Evolutionary conservation across 768 basidiomycete genomes (phyloP), one percentile per base, ranked within the genome.

Genomic region (Ramaria sp.): DNA sequence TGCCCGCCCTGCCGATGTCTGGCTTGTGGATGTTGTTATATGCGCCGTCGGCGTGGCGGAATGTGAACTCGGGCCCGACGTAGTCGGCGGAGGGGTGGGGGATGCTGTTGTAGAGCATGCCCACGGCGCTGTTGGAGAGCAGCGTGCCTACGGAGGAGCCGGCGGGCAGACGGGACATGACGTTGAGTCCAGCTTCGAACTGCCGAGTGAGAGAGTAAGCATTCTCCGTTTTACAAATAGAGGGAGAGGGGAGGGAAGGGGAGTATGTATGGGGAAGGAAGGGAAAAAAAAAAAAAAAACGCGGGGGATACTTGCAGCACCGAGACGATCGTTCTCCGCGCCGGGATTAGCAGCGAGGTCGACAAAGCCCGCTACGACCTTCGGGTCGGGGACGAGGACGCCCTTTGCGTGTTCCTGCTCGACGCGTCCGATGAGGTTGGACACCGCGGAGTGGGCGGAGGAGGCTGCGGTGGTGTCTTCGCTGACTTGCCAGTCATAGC

Each of bases 21-120:
- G 83, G 83, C 30, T 68, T 61, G 10, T 76, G 66, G 5, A 74
- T 71, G 60, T 76, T 82, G 64, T 84, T 81, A 57, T 78, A 73
- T 20, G 78, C 76, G 16, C 81, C 83, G 62, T 86, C 78, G 0
- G 77, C 75, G 12, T 73, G 68, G 43, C 85, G 77, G 61, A 70
- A 82, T 4, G 74, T 73, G 55, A 83, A 83, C 3, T 18, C 1
- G 27, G 12, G 16, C 6, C 49, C 49, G 1, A 52, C 2, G 36
- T 15, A 56, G 1, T 16, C 39, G 16, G 47, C 36, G 27, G 47
- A 50, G 18, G 54, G 45, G 34, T 49, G 47, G 13, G 48, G 56
- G 28, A 61, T 47, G 15, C 44, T 49, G 32, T 57, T 58, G 44
- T 57, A 38, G 28, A 57, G 34, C 12, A 57, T 61, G 0, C 60